Base-by-base conservation (phyloP, 31 red algal genomes). In the Asparagopsis taxiformis region DNA sequence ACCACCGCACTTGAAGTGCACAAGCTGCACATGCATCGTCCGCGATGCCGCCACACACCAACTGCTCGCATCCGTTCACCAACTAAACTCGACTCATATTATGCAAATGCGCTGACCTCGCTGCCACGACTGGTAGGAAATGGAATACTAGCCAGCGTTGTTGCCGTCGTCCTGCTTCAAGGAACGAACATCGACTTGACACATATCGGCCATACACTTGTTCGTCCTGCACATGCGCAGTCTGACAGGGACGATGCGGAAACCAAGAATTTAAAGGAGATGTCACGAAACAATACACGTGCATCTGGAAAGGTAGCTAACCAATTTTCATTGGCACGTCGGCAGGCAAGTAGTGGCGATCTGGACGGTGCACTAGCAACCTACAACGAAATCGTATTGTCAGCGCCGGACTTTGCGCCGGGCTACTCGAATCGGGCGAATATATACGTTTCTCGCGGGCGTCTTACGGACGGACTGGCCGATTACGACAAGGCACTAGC, bases 381-480 rank as follows among this genome's bases (percentile, higher is more conserved):
- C 25, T 97, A 93, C 62, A 34, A 85, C 23, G 31, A 33, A 28
- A 25, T 97, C 11, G 61, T 90, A 37, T n/a, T 43, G 19, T 35
- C 24, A 3, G 67, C 65, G 29, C 94, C 94, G 0, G 61, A 41
- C 9, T 93, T 87, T 38, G 94, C 89, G 17, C 75, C 68, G 3
- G 94, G 79, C 24, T 93, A 85, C 32, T 79, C 72, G 0, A 97
- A 97, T 59, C 88, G 89, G 25, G 94, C 59, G 29, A 97, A 97
- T 54, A 55, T 97, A 13, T 25, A 84, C 9, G 84, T 85, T 7
- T 55, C 76, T 4, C 65, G 43, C 13, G 50, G 56, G 0, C 36
- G 56, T 9, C 84, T 82, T 56, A 43, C 30, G 11, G 55, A 72
- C 7, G 89, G 84, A 2, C 31, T 85, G 7, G 32, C 38, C 1